phyloP scores from a whole-genome alignment of 768 basidiomycete species.

The Hypholoma fasciculare region DNA sequence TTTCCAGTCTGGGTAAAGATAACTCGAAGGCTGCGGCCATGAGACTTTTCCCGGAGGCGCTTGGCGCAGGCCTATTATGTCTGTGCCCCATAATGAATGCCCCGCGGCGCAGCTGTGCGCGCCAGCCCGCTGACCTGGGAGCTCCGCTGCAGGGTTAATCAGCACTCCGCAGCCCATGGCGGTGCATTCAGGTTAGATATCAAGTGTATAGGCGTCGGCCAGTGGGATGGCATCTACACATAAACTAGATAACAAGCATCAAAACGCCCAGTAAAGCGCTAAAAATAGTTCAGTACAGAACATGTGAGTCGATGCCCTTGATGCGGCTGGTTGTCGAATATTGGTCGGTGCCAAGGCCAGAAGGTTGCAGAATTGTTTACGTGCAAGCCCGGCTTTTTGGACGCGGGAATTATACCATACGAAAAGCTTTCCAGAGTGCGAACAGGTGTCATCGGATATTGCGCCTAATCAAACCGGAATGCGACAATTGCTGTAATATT shows the following conservation, averaged over 20 bases:
- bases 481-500: neutral
- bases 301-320: slow-evolving; percentile 20
- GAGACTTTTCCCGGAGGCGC: neutral
- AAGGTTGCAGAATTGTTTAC: slow-evolving; percentile 2
- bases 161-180: neutral
- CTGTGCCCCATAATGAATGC: neutral
- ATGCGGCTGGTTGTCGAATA: slow-evolving; percentile 24
- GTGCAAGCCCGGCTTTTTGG: neutral
- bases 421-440: neutral
- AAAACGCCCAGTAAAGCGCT: slow-evolving; percentile 18
- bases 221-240: neutral
- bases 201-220: neutral
- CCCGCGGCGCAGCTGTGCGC: neutral
- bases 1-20: neutral
- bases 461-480: neutral
- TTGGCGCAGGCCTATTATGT: neutral
- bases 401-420: neutral
- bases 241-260: slow-evolving; percentile 4
- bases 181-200: neutral
- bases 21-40: neutral
- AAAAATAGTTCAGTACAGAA: slow-evolving; percentile 21
- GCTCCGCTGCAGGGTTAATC: neutral
- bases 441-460: neutral
- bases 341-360: slow-evolving; percentile 21
- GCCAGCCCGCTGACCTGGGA: neutral